Conservation (phyloP, 805 yeast genomes). For the Candida saitoana region DNA sequence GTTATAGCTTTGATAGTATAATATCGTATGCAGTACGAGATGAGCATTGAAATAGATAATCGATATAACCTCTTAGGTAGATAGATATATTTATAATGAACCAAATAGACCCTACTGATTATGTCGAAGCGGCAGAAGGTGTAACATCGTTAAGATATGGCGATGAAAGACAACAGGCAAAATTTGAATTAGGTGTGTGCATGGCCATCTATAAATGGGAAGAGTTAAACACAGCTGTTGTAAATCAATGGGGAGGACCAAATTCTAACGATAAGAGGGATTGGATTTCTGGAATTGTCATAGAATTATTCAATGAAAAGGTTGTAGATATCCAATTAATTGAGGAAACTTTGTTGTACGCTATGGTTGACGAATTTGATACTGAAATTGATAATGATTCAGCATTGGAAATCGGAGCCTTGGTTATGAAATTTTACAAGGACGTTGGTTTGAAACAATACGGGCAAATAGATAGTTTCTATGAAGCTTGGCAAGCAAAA, state of each 20-base stretch:
- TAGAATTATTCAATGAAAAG: slow-evolving; percentile 68
- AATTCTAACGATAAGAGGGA: slow-evolving; percentile 88
- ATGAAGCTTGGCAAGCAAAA: slow-evolving; percentile 54
- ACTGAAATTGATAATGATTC: slow-evolving; percentile 85
- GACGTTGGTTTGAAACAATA: slow-evolving; percentile 56
- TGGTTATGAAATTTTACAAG: slow-evolving; percentile 60
- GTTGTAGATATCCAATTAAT: slow-evolving; percentile 73
- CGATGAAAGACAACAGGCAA: slow-evolving; percentile 69
- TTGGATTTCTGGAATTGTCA: slow-evolving; percentile 82
- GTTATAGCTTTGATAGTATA: background rate
- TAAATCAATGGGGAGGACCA: slow-evolving; percentile 93
- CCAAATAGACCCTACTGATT: slow-evolving; percentile 44
- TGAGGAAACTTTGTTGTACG: slow-evolving; percentile 80
- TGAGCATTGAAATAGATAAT: background rate
- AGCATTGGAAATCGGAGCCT: slow-evolving; percentile 67
- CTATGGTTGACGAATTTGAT: slow-evolving; percentile 95
- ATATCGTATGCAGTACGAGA: slow-evolving; percentile 4
- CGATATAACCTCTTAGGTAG: background rate
- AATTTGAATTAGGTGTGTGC: slow-evolving; percentile 89
- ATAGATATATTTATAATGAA: slow-evolving; percentile 14
- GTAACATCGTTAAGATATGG: slow-evolving; percentile 35
- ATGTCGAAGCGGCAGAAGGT: slow-evolving; percentile 50
- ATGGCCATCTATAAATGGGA: slow-evolving; percentile 93
- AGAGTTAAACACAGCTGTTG: slow-evolving; percentile 82
- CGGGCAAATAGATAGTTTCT: slow-evolving; percentile 53